Evolutionary conservation across 306 rosid genomes (phyloP), one percentile per base, ranked within the genome.

Genomic region (Malus asiatica): DNA sequence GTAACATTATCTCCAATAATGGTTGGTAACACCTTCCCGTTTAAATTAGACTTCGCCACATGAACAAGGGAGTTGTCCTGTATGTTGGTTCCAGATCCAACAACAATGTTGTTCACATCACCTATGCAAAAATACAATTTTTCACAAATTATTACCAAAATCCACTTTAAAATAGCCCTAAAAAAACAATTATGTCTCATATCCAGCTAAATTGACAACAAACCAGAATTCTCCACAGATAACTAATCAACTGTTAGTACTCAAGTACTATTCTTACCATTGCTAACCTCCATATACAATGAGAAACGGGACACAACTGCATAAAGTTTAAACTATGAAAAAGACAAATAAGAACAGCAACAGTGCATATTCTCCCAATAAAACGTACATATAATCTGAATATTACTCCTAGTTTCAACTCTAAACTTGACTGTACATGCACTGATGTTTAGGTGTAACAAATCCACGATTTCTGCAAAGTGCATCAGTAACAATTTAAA

Each of bases 41-140:
- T 88, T 83, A 92, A 86, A 83, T 90, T 92, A 46, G 98, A 89
- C 80, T 92, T 95, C 33, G 96, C 92, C 58, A 92, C 95, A 60
- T 89, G 98, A 51, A 94, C 96, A 75, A 94, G 96, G 70, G 98
- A 89, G 77, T 92, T 94, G 91, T 94, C 98, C 78, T 92, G 98
- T 78, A 94, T 90, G 80, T 94, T 94, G 62, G 98, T 90, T 53
- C 96, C 93, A 75, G 92, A 89, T 59, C 98, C 97, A 78, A 94
- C 83, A 68, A 92, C 89, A 70, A 92, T 87, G 85, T 85, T 83
- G 86, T 94, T 94, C 75, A 89, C 97, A 76, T 94, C 98, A 83
- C 97, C 98, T 91, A 60, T 18, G 48, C 68, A 68, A 35, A 81
- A 60, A 45, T 22, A 55, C 20, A 38, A 30, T 45, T 18, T 11